Conservation (phyloP, 352 stramenopile genomes). For the Lagenidium giganteum region DNA sequence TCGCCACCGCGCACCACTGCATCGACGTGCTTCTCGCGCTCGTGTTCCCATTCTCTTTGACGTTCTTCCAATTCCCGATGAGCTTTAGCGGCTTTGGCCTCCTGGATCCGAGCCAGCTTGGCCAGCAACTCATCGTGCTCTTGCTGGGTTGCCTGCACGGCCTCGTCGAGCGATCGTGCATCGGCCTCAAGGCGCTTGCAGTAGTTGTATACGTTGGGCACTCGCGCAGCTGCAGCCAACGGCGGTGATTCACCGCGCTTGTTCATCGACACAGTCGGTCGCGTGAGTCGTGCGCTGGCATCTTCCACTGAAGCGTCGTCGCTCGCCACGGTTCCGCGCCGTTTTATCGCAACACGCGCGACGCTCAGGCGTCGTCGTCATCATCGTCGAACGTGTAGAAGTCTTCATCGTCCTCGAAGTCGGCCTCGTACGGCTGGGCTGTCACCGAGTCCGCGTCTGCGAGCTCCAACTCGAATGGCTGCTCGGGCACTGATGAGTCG, state of each 20-base stretch:
- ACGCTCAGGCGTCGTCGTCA: not conserved
- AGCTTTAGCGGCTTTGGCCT: slow-evolving; percentile 2
- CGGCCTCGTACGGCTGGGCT: slow-evolving; percentile 12
- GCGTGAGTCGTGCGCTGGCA: too few species aligned
- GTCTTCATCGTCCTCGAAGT: slow-evolving; percentile 16
- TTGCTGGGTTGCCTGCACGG: slow-evolving; percentile 29
- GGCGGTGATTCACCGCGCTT: too few species aligned
- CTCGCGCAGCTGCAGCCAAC: too few species aligned
- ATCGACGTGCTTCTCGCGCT: slow-evolving; percentile 32
- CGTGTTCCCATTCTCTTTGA: slow-evolving; percentile 28
- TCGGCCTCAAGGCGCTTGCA: slow-evolving; percentile 52
- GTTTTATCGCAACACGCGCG: too few species aligned
- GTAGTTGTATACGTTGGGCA: slow-evolving; percentile 35
- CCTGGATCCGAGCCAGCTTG: slow-evolving; percentile 12
- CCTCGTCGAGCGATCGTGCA: slow-evolving; percentile 35
- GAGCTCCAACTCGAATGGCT: too few species aligned
- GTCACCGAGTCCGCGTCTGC: too few species aligned
- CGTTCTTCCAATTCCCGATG: slow-evolving; percentile 17
- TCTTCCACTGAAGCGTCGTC: too few species aligned
- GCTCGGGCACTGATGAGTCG: not conserved
- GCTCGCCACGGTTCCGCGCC: not conserved
- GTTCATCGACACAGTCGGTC: too few species aligned
- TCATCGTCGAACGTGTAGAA: slow-evolving; percentile 9
- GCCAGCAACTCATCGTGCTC: slow-evolving; percentile 22
- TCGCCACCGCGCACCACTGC: slow-evolving; percentile 21